A percentile compares a stretch with the other conserved stretches of the same genome.
phyloP scores from a whole-genome alignment of 1,139 yeast species.

The Saccharomycopsis crataegensis region DNA sequence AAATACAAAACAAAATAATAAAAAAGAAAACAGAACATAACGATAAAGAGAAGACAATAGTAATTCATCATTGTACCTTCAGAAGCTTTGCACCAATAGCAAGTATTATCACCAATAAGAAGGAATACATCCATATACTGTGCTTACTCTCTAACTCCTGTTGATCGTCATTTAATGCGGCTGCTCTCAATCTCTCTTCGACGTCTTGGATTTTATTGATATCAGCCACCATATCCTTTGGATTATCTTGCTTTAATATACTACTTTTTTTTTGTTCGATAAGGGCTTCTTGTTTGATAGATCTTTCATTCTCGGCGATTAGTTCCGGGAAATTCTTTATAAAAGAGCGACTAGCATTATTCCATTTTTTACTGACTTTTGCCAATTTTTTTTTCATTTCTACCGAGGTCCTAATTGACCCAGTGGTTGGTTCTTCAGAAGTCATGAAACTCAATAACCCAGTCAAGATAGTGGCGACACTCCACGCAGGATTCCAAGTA shows the following conservation, averaged over 20 bases:
- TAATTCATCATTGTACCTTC: background rate
- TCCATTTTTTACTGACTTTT: slow-evolving; percentile 55
- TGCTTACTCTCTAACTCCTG: background rate
- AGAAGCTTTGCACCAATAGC: slow-evolving; percentile 9
- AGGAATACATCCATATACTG: background rate
- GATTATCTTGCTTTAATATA: background rate
- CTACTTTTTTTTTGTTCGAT: background rate
- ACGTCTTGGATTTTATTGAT: slow-evolving; percentile 35
- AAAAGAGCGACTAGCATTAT: slow-evolving; percentile 48
- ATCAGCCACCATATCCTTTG: slow-evolving; percentile 23
- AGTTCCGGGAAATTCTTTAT: slow-evolving; percentile 61
- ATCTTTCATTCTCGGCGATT: slow-evolving; percentile 38
- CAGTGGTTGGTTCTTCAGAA: slow-evolving; percentile 48
- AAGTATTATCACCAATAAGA: slow-evolving; percentile 3
- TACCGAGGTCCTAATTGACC: slow-evolving; percentile 50
- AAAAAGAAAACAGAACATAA: background rate
- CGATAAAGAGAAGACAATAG: background rate
- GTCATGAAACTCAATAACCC: slow-evolving; percentile 87
- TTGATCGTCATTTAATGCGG: background rate
- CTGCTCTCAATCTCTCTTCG: slow-evolving; percentile 41
- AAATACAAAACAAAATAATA: background rate
- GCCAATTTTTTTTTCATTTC: slow-evolving; percentile 40
- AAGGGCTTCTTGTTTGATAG: slow-evolving; percentile 21
- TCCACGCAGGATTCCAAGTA: slow-evolving; percentile 95
- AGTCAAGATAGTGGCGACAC: slow-evolving; percentile 75